phyloP scores from a whole-genome alignment of 352 stramenopile genomes.

The Globisporangium polare region DNA sequence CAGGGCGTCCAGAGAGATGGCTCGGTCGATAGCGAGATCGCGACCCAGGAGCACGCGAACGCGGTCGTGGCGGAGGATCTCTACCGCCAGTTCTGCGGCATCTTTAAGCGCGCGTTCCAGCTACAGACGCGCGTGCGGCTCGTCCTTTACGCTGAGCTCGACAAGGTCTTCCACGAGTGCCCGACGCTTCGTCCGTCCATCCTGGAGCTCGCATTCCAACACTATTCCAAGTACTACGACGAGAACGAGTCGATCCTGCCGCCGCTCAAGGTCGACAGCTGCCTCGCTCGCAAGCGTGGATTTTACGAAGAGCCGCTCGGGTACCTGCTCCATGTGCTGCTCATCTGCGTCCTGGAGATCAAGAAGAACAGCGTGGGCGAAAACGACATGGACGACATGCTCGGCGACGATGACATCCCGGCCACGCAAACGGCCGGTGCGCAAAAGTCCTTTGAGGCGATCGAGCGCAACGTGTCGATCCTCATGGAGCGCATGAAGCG shows the following conservation, averaged over 20 bases:
- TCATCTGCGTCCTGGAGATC: slow-evolving; percentile 27
- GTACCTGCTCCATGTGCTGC: slow-evolving; percentile 34
- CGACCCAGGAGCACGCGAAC: slow-evolving; percentile 38
- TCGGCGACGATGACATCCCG: slow-evolving; percentile 27
- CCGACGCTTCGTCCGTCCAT: slow-evolving; percentile 34
- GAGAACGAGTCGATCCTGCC: slow-evolving; percentile 39
- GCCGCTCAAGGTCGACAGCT: slow-evolving; percentile 44
- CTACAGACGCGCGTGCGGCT: slow-evolving; percentile 43
- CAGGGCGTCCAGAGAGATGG: slow-evolving; percentile 21
- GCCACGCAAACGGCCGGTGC: slow-evolving; percentile 29
- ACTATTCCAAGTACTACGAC: slow-evolving; percentile 45
- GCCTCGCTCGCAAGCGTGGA: slow-evolving; percentile 22
- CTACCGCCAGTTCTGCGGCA: slow-evolving; percentile 53
- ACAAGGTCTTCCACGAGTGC: slow-evolving; percentile 40
- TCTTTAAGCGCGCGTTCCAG: slow-evolving; percentile 45
- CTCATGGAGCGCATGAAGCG: slow-evolving; percentile 47
- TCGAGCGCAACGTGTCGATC: slow-evolving; percentile 24
- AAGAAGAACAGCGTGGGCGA: slow-evolving; percentile 12
- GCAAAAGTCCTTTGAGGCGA: slow-evolving; percentile 18
- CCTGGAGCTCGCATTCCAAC: slow-evolving; percentile 41
- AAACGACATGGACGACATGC: slow-evolving; percentile 27
- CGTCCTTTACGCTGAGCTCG: slow-evolving; percentile 42
- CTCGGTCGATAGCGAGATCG: slow-evolving; percentile 20
- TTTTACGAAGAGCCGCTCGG: slow-evolving; percentile 42
- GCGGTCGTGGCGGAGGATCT: slow-evolving; percentile 40